A percentile compares a stretch with the other conserved stretches of the same genome.
These are phyloP conservation scores for Lactuca saligna DNA, from an alignment of 129 eudicot genomes.

Conservation along the genomic window DNA sequence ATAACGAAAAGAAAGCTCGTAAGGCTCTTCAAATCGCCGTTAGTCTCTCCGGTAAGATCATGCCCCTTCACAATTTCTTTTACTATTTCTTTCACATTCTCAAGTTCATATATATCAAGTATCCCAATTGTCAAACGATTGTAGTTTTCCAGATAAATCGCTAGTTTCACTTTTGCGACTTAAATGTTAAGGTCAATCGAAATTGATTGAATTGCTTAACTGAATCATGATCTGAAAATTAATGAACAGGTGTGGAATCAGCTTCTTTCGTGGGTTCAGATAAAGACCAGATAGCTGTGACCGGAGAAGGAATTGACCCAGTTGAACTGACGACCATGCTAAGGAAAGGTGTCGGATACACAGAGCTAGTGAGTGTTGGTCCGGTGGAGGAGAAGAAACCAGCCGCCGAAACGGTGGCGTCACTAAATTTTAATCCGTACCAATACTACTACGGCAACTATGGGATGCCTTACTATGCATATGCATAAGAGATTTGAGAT, in stretches of 20 bases:
- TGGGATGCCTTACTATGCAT: neutral
- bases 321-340: conserved; percentile 20
- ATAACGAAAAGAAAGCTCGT: conserved; percentile 13
- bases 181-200: neutral
- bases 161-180: neutral
- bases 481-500: no score
- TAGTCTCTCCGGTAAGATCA: conserved; percentile 21
- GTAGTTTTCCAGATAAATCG: neutral
- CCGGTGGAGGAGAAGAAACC: no score
- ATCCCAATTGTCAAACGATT: no score
- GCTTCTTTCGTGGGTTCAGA: conserved; percentile 12
- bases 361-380: conserved; percentile 22
- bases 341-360: conserved; percentile 19
- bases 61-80: no score
- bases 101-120: no score
- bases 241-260: conserved; percentile 25
- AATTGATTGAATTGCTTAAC: no score
- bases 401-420: no score
- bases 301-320: conserved; percentile 32
- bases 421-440: no score
- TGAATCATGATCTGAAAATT: neutral
- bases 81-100: neutral
- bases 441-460: neutral
- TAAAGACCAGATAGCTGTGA: conserved; percentile 31
- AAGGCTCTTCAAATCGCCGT: conserved; percentile 33